A percentile compares a stretch with the other conserved stretches of the same genome.
phyloP scores from a whole-genome alignment of 257 asterid genomes.

The Ophiorrhiza pumila region DNA sequence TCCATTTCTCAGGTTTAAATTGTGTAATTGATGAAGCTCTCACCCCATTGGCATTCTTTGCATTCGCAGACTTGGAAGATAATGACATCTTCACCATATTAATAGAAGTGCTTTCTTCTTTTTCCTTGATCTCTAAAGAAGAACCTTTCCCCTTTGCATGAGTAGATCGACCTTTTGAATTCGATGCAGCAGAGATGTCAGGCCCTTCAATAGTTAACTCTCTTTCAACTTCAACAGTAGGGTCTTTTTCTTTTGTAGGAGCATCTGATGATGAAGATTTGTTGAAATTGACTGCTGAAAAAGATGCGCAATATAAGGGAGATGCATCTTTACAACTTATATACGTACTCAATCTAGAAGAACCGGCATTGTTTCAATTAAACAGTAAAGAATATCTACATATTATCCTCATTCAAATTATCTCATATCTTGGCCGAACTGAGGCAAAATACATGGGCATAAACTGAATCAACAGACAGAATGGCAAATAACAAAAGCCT shows the following conservation, averaged over 20 bases:
- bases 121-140: slow-evolving; percentile 37
- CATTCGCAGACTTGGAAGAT: slow-evolving; percentile 48
- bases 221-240: slow-evolving; percentile 29
- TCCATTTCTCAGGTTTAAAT: slow-evolving; percentile 70
- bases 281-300: slow-evolving; percentile 21
- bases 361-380: neutral
- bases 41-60: slow-evolving; percentile 32
- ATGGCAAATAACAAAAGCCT: neutral
- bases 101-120: slow-evolving; percentile 28
- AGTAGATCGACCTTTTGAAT: slow-evolving; percentile 34
- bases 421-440: neutral
- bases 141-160: slow-evolving; percentile 34
- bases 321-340: slow-evolving; percentile 19
- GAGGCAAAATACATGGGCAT: neutral
- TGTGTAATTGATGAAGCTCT: slow-evolving; percentile 38
- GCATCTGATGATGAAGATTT: slow-evolving; percentile 30
- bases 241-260: slow-evolving; percentile 29
- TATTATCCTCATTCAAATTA: neutral
- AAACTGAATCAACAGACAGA: no score
- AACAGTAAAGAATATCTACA: neutral
- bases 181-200: slow-evolving; percentile 42
- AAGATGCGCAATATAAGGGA: slow-evolving; percentile 19
- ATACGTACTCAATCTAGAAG: slow-evolving; percentile 11
- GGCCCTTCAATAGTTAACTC: slow-evolving; percentile 36
- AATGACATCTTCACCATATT: slow-evolving; percentile 34